Percentiles rank a stretch among this genome's conserved stretches.
These are phyloP conservation scores for Ophiostoma angusticollis DNA, from an alignment of 2,329 filamentous ascomycete species.

Conservation along the genomic window DNA sequence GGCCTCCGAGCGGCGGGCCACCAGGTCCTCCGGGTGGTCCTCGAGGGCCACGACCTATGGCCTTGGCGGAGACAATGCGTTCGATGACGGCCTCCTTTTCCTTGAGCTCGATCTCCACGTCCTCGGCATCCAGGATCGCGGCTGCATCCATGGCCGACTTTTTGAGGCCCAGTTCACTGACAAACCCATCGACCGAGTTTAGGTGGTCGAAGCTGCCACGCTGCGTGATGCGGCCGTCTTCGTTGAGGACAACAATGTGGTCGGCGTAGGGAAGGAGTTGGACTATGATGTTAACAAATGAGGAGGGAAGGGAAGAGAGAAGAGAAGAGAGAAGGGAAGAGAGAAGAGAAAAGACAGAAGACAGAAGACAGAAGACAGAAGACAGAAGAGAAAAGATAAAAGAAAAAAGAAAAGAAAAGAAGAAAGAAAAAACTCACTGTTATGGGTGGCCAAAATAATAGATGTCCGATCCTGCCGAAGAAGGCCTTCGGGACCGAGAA, in stretches of 20 bases:
- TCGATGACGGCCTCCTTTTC: slow-evolving; percentile 9
- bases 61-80: slow-evolving; percentile 6
- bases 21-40: neutral
- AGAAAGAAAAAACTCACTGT: slow-evolving; percentile 2
- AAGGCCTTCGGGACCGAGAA: slow-evolving; percentile 7
- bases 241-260: slow-evolving; percentile 10
- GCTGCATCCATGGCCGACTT: slow-evolving; percentile 10
- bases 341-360: no score
- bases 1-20: neutral
- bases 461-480: slow-evolving; percentile 7
- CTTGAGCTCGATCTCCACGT: slow-evolving; percentile 6
- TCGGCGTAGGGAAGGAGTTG: slow-evolving; percentile 9
- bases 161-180: slow-evolving; percentile 8
- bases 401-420: neutral
- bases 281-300: neutral
- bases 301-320: neutral
- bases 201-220: slow-evolving; percentile 11
- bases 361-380: no score
- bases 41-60: neutral
- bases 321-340: no score
- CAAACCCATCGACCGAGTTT: slow-evolving; percentile 14
- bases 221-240: slow-evolving; percentile 9
- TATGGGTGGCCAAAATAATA: slow-evolving; percentile 9
- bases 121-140: slow-evolving; percentile 3
- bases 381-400: no score